Percentiles rank a stretch among this genome's conserved stretches.
Evolutionary conservation across 2,329 filamentous ascomycete genomes (phyloP).

Genomic region (Colletotrichum phormii): DNA sequence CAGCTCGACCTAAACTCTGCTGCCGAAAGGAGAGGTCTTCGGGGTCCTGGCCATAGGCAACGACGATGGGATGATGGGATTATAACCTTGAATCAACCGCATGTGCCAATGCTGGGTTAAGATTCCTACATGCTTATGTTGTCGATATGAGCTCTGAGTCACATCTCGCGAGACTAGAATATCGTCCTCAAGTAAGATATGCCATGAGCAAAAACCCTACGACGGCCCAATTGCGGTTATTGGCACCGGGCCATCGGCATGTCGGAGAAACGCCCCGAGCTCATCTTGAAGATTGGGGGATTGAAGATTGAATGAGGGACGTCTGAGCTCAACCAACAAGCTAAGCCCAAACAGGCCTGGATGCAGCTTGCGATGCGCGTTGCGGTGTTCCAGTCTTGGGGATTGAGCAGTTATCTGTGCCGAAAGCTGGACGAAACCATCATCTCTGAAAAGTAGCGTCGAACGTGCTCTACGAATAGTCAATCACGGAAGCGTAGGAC

Average conservation of each 20-base stretch:
- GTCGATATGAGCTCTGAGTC: neutral
- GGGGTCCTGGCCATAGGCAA: neutral
- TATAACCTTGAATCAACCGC: slow-evolving; percentile 22
- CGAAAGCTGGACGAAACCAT: neutral
- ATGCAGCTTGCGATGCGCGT: neutral
- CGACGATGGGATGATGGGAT: slow-evolving; percentile 15
- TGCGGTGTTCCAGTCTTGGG: slow-evolving; percentile 6
- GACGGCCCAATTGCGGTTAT: neutral
- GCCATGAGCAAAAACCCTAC: neutral
- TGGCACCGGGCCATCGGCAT: slow-evolving; percentile 9
- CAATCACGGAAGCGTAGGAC: neutral
- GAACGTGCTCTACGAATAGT: neutral
- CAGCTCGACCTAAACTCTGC: slow-evolving; percentile 12
- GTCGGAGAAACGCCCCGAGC: slow-evolving; percentile 1
- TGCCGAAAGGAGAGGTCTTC: neutral
- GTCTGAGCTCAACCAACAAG: neutral
- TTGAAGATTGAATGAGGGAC: neutral
- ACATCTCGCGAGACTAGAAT: neutral
- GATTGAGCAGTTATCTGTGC: neutral
- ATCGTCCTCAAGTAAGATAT: neutral
- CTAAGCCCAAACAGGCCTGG: neutral
- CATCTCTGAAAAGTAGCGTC: neutral
- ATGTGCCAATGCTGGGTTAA: neutral
- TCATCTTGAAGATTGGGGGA: neutral
- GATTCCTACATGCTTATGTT: neutral